Evolutionary conservation across 768 basidiomycete genomes (phyloP).

Genomic region (Boletus vermiculosoides): DNA sequence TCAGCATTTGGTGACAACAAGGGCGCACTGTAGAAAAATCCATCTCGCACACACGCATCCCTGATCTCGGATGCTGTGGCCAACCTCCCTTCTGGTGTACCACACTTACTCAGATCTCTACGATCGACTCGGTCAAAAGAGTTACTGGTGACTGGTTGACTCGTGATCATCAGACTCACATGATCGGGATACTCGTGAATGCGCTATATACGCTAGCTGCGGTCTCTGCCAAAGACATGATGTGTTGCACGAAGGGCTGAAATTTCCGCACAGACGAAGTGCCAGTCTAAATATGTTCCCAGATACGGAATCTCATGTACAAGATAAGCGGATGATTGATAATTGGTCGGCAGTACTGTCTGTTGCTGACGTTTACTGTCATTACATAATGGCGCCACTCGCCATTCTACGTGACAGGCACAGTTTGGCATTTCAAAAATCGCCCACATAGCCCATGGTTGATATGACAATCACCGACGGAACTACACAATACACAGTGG

Average conservation of each 20-base stretch:
- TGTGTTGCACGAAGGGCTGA: background rate
- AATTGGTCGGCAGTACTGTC: background rate
- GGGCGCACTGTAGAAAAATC: slow-evolving; percentile 76
- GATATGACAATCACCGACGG: too few species aligned
- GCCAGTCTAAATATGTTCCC: too few species aligned
- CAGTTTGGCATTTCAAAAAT: too few species aligned
- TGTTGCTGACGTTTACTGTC: too few species aligned
- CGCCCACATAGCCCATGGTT: too few species aligned
- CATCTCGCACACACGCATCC: slow-evolving; percentile 76
- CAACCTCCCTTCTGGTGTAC: slow-evolving; percentile 33
- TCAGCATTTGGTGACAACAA: background rate
- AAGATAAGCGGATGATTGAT: background rate
- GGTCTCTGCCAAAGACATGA: slow-evolving; percentile 23
- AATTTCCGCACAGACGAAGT: background rate
- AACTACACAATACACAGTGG: too few species aligned
- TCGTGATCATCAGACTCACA: slow-evolving; percentile 17
- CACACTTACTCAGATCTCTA: slow-evolving; percentile 23
- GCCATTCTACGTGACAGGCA: too few species aligned
- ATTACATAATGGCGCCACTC: too few species aligned
- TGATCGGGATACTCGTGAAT: slow-evolving; percentile 26
- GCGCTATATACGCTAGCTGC: slow-evolving; percentile 19
- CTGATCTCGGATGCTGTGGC: slow-evolving; percentile 57
- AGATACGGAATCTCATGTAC: too few species aligned
- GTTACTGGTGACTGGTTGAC: too few species aligned
- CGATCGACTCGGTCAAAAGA: background rate